Conservation (phyloP, 768 basidiomycete species). For the Cubamyces sp. region DNA sequence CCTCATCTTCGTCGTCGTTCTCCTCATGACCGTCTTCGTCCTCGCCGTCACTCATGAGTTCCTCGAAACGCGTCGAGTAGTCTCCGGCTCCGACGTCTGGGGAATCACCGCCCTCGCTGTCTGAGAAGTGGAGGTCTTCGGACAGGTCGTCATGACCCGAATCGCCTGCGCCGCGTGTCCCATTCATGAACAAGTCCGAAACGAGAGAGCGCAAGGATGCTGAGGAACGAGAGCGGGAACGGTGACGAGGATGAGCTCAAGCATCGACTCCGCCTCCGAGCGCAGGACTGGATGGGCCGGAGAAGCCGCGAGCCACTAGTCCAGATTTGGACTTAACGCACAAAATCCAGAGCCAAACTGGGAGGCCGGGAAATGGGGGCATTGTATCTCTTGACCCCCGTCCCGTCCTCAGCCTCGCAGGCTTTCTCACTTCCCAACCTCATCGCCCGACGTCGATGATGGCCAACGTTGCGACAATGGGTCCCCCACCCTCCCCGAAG, state of each 20-base stretch:
- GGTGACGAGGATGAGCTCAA: conserved; percentile 12
- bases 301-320: not conserved
- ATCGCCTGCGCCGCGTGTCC: conserved; percentile 24
- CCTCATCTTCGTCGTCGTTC: conserved; percentile 47
- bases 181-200: conserved; percentile 33
- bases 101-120: conserved; percentile 47
- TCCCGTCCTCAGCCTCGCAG: conserved; percentile 19
- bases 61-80: conserved; percentile 72
- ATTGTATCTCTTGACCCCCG: conserved; percentile 28
- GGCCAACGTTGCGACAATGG: conserved; percentile 74
- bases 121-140: conserved; percentile 39
- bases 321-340: conserved; percentile 16
- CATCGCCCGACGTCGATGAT: conserved; percentile 36
- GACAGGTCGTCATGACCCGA: not conserved
- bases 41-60: conserved; percentile 54
- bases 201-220: not conserved
- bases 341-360: conserved; percentile 17
- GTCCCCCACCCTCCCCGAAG: conserved; percentile 75
- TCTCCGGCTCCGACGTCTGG: conserved; percentile 51
- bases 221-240: not conserved
- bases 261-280: no score
- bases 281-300: not conserved
- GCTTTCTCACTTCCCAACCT: conserved; percentile 24
- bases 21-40: conserved; percentile 29
- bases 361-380: conserved; percentile 23